Percentiles rank a stretch among this genome's conserved stretches.
Conservation (phyloP, 78 protist genomes). For the Capsaspora owczarzaki region DNA sequence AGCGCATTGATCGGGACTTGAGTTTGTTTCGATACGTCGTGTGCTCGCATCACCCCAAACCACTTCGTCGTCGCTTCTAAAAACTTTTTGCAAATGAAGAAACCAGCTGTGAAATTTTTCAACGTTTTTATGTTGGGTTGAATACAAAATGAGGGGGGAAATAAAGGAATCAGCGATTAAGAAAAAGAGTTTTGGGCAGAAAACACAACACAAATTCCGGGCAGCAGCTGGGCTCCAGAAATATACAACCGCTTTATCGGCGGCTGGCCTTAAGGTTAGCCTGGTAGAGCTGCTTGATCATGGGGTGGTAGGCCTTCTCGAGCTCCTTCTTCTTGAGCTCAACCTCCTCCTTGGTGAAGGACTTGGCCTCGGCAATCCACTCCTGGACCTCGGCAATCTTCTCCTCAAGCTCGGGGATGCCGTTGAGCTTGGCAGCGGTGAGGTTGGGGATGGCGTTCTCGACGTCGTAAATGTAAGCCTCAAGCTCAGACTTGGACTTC, state of each 20-base stretch:
- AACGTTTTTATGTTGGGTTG: background rate
- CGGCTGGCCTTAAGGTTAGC: too few species aligned
- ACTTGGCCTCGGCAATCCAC: conserved; percentile 43
- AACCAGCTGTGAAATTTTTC: too few species aligned
- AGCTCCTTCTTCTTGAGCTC: conserved; percentile 78
- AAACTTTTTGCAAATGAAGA: too few species aligned
- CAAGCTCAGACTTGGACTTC: conserved; percentile 77
- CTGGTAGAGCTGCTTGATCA: conserved; percentile 82
- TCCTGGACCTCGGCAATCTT: conserved; percentile 10
- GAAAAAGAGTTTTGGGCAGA: background rate
- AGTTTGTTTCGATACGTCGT: too few species aligned
- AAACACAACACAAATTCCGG: background rate
- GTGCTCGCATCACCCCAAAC: too few species aligned
- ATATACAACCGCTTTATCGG: conserved; percentile 40
- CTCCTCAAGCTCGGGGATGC: background rate
- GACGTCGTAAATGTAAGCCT: conserved; percentile 70
- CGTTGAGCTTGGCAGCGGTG: background rate
- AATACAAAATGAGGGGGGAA: background rate
- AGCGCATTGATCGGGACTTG: too few species aligned
- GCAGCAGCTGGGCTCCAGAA: conserved; percentile 52
- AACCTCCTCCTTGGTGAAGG: conserved; percentile 55
- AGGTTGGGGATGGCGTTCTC: conserved; percentile 2
- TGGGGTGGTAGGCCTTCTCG: conserved; percentile 78
- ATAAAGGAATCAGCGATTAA: background rate
- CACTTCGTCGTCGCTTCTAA: too few species aligned